Evolutionary conservation across 495 filamentous ascomycete genomes (phyloP).

Genomic region (Pseudoneurospora amorphoporcata): DNA sequence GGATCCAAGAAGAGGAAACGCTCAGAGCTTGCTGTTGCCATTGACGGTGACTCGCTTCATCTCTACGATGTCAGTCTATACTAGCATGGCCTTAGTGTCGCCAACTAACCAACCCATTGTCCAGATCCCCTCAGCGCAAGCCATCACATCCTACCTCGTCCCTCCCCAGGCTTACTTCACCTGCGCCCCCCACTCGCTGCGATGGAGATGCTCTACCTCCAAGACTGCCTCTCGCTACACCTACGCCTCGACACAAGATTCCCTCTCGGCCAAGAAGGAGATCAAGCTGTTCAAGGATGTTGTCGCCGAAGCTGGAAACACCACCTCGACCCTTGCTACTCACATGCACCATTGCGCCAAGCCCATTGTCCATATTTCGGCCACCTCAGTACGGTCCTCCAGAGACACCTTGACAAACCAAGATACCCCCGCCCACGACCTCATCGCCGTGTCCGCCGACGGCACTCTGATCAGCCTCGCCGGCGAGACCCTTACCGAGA

Average conservation of each 20-base stretch:
- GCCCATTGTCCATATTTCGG: constrained; percentile 20
- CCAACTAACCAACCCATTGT: constrained; percentile 10
- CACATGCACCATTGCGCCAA: constrained; percentile 9
- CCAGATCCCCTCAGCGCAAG: constrained; percentile 67
- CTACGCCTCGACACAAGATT: constrained; percentile 45
- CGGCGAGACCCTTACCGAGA: constrained; percentile 30
- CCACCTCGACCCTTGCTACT: constrained; percentile 23
- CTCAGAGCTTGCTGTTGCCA: constrained; percentile 67
- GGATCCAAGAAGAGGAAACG: constrained; percentile 77
- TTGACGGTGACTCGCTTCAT: constrained; percentile 86
- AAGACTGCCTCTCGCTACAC: constrained; percentile 57
- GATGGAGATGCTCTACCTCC: constrained; percentile 43
- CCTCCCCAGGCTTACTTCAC: constrained; percentile 72
- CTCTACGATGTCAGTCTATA: constrained; percentile 69
- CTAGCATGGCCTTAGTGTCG: background rate
- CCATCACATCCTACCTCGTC: constrained; percentile 75
- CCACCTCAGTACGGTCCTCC: constrained; percentile 14
- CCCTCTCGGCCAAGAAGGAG: constrained; percentile 23
- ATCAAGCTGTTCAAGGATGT: constrained; percentile 50
- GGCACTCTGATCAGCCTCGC: constrained; percentile 30
- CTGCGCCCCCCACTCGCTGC: constrained; percentile 65
- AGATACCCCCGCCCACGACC: constrained; percentile 13
- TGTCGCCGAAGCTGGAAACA: constrained; percentile 50
- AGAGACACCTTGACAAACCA: constrained; percentile 1
- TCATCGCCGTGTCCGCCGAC: constrained; percentile 29